A percentile compares a stretch with the other conserved stretches of the same genome.
Conservation (phyloP, 805 yeast genomes). For the Candida awuae region DNA sequence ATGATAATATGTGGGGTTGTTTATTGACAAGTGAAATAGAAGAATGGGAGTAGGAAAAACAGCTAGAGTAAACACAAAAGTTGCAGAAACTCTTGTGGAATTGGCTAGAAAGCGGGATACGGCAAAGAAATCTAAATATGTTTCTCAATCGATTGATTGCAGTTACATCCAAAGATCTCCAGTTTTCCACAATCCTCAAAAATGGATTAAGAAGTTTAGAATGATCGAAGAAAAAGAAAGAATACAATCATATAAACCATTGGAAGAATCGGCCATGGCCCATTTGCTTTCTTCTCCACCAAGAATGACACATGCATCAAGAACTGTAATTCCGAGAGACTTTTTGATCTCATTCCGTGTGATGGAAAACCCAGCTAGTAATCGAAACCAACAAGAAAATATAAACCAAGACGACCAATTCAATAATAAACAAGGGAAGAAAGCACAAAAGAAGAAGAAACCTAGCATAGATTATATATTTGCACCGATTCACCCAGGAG, state of each 20-base stretch:
- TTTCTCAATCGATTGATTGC: no score
- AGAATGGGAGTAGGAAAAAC: no score
- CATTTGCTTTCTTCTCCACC: conserved; percentile 34
- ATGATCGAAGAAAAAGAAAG: conserved; percentile 12
- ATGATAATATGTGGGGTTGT: no score
- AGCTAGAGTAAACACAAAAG: no score
- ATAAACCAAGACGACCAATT: not conserved
- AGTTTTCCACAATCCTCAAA: conserved; percentile 19
- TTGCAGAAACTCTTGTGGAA: no score
- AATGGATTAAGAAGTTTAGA: conserved; percentile 17
- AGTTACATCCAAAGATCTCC: conserved; percentile 12
- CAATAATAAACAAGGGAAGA: not conserved
- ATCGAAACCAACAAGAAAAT: not conserved
- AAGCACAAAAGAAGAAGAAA: not conserved
- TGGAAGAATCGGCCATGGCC: conserved; percentile 33
- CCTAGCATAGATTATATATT: not conserved
- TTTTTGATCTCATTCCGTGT: conserved; percentile 30
- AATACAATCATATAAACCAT: conserved; percentile 17
- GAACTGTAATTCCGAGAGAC: conserved; percentile 33
- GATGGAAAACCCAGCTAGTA: conserved; percentile 6
- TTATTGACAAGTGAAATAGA: no score
- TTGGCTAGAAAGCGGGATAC: no score
- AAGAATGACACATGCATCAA: conserved; percentile 32
- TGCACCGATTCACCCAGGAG: conserved; percentile 5
- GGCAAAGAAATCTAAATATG: no score